Evolutionary conservation across 2,329 filamentous ascomycete genomes (phyloP).

Genomic region (Pestalotiopsis sp.): DNA sequence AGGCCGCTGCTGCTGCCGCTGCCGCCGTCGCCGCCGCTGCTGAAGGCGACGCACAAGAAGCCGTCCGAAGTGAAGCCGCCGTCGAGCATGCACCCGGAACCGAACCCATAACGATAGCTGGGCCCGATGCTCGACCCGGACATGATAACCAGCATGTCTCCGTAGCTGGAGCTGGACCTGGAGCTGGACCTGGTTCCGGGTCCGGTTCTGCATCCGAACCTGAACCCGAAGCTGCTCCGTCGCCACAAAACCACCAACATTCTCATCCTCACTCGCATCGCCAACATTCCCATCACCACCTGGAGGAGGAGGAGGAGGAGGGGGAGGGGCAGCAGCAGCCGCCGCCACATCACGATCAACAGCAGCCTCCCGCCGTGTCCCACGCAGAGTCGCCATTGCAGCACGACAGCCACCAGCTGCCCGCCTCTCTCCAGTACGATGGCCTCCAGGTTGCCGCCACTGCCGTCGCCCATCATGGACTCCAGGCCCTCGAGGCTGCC

Average conservation of each 20-base stretch:
- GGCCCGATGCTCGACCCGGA: background rate
- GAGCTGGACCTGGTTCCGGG: background rate
- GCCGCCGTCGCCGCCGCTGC: background rate
- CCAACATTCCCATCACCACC: background rate
- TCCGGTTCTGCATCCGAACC: background rate
- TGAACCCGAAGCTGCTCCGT: background rate
- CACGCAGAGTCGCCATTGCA: background rate
- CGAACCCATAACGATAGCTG: background rate
- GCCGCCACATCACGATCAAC: background rate
- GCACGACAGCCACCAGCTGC: background rate
- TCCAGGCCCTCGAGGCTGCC: conserved; percentile 12
- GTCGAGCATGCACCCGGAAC: background rate
- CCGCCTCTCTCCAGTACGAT: conserved; percentile 12
- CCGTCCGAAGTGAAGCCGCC: background rate
- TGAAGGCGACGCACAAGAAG: background rate
- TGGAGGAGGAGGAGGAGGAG: background rate
- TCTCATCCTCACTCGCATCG: background rate
- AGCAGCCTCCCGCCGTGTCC: background rate
- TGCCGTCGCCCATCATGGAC: conserved; percentile 14
- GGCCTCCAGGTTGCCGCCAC: conserved; percentile 13
- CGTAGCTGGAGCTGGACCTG: background rate
- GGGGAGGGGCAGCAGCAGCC: background rate
- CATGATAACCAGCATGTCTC: background rate
- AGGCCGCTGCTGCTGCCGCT: background rate
- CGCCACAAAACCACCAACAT: conserved; percentile 11